phyloP scores from a whole-genome alignment of 352 stramenopile species.

The Globisporangium okanoganense region DNA sequence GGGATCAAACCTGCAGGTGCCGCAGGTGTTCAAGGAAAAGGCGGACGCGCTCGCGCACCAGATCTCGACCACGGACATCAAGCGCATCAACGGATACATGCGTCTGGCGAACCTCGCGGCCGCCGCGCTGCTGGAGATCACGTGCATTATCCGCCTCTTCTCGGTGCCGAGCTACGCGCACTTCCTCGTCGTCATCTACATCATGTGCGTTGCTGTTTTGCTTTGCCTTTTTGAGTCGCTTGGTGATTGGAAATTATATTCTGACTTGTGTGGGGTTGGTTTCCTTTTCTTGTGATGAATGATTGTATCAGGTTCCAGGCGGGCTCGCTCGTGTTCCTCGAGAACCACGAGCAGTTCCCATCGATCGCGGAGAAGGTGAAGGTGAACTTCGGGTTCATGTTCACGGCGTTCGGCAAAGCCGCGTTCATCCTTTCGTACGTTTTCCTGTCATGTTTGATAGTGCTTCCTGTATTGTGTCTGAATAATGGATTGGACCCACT shows the following conservation, averaged over 20 bases:
- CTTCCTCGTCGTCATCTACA: conserved; percentile 83
- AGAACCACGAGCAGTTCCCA: conserved; percentile 84
- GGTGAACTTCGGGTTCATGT: conserved; percentile 89
- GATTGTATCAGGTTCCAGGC: conserved; percentile 42
- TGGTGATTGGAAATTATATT: background rate
- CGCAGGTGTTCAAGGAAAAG: conserved; percentile 60
- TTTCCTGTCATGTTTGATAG: background rate
- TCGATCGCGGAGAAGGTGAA: conserved; percentile 76
- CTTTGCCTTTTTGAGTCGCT: background rate
- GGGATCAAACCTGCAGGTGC: conserved; percentile 54
- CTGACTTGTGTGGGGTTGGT: background rate
- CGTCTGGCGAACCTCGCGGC: conserved; percentile 72
- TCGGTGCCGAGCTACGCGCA: conserved; percentile 70
- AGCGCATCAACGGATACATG: conserved; percentile 86
- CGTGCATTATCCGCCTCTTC: conserved; percentile 80
- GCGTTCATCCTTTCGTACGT: conserved; percentile 81
- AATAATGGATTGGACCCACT: background rate
- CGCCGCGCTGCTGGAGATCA: conserved; percentile 56
- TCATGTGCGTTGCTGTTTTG: conserved; percentile 65
- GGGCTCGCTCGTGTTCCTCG: conserved; percentile 66
- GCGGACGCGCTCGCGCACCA: conserved; percentile 66
- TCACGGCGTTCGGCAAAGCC: conserved; percentile 78
- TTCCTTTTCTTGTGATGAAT: background rate
- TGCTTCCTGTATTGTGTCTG: background rate
- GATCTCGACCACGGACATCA: conserved; percentile 76